phyloP scores from a whole-genome alignment of 164 flowering plant genomes.

The Vitis rupestris region DNA sequence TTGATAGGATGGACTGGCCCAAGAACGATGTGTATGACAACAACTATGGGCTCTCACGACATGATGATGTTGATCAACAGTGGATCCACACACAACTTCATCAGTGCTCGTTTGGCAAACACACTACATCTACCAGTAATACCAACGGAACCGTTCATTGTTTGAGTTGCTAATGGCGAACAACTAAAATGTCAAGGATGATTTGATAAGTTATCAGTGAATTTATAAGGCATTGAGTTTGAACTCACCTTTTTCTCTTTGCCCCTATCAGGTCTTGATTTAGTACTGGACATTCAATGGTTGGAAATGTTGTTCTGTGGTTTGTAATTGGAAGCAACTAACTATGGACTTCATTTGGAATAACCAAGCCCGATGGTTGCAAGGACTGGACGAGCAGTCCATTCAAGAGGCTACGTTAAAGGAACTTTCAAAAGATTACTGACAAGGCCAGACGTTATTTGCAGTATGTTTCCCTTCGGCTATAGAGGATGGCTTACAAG shows the following conservation, averaged over 20 bases:
- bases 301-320: no score
- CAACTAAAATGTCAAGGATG: neutral
- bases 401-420: no score
- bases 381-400: no score
- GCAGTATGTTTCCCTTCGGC: no score
- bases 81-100: conserved; percentile 13
- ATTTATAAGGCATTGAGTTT: neutral
- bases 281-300: no score
- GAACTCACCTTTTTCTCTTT: neutral
- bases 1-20: neutral
- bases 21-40: neutral
- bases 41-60: neutral
- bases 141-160: neutral
- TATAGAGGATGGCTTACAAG: no score
- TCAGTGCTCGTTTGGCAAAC: neutral
- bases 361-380: no score
- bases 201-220: neutral
- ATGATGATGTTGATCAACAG: neutral
- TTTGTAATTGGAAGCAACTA: no score
- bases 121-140: neutral
- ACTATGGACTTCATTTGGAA: no score
- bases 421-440: no score
- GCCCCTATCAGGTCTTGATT: neutral
- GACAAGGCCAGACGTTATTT: no score
- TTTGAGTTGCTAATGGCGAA: neutral